Percentiles rank a stretch among this genome's conserved stretches.
Evolutionary conservation across 495 filamentous ascomycete genomes (phyloP).

Genomic region (Talaromyces borbonicus): DNA sequence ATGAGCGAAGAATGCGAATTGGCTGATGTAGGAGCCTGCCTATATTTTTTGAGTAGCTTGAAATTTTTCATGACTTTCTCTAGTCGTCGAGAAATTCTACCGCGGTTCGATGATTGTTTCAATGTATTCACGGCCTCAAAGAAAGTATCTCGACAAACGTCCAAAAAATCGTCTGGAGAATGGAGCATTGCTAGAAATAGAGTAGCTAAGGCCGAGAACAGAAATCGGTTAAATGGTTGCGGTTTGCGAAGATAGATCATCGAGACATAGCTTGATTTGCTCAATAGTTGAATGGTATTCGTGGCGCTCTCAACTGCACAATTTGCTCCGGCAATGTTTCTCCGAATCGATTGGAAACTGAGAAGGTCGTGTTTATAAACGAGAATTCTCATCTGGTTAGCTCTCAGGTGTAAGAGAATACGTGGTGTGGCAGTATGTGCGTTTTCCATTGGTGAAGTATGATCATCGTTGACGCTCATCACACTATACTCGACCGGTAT

Average conservation of each 20-base stretch:
- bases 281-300: conserved; percentile 63
- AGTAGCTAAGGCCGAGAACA: conserved; percentile 67
- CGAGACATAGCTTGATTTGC: conserved; percentile 60
- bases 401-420: conserved; percentile 51
- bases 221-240: conserved; percentile 77
- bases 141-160: conserved; percentile 61
- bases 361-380: conserved; percentile 72
- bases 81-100: conserved; percentile 25
- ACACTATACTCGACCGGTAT: conserved; percentile 46
- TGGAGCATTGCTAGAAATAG: conserved; percentile 72
- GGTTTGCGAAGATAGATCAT: conserved; percentile 67
- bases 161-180: conserved; percentile 62
- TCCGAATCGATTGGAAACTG: conserved; percentile 57
- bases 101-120: conserved; percentile 43
- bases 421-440: conserved; percentile 22
- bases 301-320: conserved; percentile 65
- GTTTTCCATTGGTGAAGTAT: conserved; percentile 13
- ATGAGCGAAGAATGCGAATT: neutral
- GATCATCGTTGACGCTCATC: conserved; percentile 24
- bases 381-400: conserved; percentile 73
- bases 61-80: conserved; percentile 31
- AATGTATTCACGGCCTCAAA: conserved; percentile 74
- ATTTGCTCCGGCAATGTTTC: conserved; percentile 52
- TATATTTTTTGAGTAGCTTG: conserved; percentile 20
- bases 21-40: neutral